Evolutionary conservation across 768 basidiomycete species (phyloP), one percentile per base, ranked within the genome.

Genomic region (Agrocybe pediades): DNA sequence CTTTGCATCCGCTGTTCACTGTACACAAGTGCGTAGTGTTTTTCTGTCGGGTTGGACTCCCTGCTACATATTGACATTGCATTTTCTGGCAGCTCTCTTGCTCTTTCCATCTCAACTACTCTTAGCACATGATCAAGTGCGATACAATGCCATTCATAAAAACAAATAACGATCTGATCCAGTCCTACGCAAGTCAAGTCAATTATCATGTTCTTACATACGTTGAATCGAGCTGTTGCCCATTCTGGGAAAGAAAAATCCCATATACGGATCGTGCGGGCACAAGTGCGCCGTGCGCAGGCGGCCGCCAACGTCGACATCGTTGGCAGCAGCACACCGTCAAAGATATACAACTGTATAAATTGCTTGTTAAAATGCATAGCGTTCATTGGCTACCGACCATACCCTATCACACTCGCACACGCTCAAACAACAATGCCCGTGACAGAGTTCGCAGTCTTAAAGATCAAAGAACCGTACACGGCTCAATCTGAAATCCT

Each of bases 1-100:
- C 72, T 2, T 68, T 87, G 36, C 84, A 86, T 62, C 85, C 84
- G 23, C 59, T 86, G 17, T 87, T 84, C 59, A 82, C 83, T 20
- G 76, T 87, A 51, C 85, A 86, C 60, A 72, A 82, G 85, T 85
- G 60, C 59, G 80, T 68, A 27, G 25, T 54, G 16, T 2, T 13
- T 46, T 19, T 20, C 9, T 25, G 17, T 24, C 5, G 21, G 13
- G 5, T 4, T 13, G 16, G 5, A 30, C 24, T 42, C 11, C 26
- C 6, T 17, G 11, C 23, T 46, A 6, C 16, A 23, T 9, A 25
- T 17, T 36, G 23, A 29, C 20, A 9, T 17, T 7, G n/a, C 17
- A 15, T 24, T 19, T 25, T 9, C 9, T 2, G 9, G 20, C 27
- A 56, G 55, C 43, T 46, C 50, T 19, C 46, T 52, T 26, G 55